These are phyloP conservation scores for Aspergillus conjunctus DNA, from an alignment of 495 filamentous ascomycete genomes.

Conservation along the genomic window DNA sequence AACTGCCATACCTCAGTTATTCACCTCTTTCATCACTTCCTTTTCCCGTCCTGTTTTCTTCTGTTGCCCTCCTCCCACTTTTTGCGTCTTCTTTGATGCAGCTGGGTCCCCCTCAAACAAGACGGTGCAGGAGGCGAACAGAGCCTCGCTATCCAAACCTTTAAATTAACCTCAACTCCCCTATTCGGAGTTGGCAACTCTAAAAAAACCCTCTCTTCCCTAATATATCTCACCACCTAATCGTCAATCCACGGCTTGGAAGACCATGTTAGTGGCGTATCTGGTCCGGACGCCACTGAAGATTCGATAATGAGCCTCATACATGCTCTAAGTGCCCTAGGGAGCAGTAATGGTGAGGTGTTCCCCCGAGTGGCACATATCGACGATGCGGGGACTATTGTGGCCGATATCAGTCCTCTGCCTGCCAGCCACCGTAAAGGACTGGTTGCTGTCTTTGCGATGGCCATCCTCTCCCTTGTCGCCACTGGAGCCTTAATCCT, in stretches of 20 bases:
- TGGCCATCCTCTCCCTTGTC: constrained; percentile 62
- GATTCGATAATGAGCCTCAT: constrained; percentile 27
- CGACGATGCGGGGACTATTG: constrained; percentile 6
- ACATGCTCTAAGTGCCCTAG: constrained; percentile 24
- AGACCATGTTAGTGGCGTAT: constrained; percentile 19
- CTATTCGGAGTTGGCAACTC: neutral
- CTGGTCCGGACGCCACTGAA: constrained; percentile 1
- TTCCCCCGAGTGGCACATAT: constrained; percentile 28
- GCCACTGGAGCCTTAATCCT: constrained; percentile 52
- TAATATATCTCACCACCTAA: neutral
- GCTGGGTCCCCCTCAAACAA: neutral
- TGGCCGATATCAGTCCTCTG: constrained; percentile 48
- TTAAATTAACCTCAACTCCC: neutral
- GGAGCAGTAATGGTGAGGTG: constrained; percentile 22
- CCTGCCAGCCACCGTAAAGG: constrained; percentile 52
- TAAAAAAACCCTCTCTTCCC: neutral
- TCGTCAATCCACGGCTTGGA: neutral
- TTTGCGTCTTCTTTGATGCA: neutral
- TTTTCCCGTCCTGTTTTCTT: neutral
- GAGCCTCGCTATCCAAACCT: neutral
- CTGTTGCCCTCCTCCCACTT: neutral
- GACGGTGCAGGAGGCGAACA: constrained; percentile 1
- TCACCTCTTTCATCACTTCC: neutral
- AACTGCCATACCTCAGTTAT: neutral
- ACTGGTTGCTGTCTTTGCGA: constrained; percentile 56